Conservation (phyloP, 2,329 filamentous ascomycete species). For the Ophiostoma quercus region DNA sequence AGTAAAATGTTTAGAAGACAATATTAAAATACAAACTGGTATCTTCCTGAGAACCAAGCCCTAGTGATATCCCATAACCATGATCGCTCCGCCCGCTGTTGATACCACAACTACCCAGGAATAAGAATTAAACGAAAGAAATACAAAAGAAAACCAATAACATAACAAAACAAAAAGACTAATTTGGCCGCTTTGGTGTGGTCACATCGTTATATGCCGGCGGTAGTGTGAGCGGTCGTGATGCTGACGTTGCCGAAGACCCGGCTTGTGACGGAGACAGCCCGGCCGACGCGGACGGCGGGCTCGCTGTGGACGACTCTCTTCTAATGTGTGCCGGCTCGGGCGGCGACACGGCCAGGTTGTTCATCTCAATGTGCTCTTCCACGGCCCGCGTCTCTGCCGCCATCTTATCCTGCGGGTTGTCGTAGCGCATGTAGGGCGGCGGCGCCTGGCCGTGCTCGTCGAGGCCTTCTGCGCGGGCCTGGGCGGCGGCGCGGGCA, state of each 20-base stretch:
- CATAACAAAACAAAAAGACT: background rate
- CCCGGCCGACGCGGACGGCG: background rate
- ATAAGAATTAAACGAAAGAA: background rate
- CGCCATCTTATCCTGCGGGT: background rate
- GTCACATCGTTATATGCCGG: slow-evolving; percentile 18
- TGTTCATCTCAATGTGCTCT: slow-evolving; percentile 2
- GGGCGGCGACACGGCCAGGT: background rate
- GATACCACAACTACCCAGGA: background rate
- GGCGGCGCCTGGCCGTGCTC: slow-evolving; percentile 31
- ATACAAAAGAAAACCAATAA: background rate
- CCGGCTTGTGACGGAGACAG: background rate
- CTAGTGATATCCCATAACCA: background rate
- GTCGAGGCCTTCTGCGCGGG: slow-evolving; percentile 29
- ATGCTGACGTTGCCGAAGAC: background rate
- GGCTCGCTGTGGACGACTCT: background rate
- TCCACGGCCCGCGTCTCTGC: background rate
- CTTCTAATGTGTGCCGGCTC: slow-evolving; percentile 8
- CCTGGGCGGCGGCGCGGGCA: background rate
- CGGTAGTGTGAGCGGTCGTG: background rate
- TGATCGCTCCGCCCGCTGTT: background rate
- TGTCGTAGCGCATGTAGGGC: slow-evolving; percentile 25
- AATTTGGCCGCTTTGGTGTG: background rate
- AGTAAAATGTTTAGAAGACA: background rate
- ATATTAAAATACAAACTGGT: background rate
- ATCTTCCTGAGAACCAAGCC: background rate